Evolutionary conservation across 108 stramenopile genomes (phyloP).

Genomic region (Nannochloropsis granulata): DNA sequence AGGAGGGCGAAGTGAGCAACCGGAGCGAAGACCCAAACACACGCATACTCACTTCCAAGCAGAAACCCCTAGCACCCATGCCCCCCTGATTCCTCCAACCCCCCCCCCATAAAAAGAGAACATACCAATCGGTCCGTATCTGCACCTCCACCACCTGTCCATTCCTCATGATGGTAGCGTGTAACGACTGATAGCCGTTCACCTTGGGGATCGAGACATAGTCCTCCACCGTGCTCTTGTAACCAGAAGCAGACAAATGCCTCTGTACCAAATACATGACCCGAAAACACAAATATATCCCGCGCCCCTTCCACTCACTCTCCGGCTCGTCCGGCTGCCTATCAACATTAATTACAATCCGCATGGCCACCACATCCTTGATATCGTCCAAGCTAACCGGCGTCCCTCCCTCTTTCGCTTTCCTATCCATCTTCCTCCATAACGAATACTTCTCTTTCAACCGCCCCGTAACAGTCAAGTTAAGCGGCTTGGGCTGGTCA

Average conservation of each 20-base stretch:
- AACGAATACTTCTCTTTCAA: constrained; percentile 79
- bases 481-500: constrained; percentile 44
- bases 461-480: constrained; percentile 56
- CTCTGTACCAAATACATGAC: constrained; percentile 75
- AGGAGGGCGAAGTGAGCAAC: not conserved
- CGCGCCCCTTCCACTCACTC: constrained; percentile 8
- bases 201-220: constrained; percentile 84
- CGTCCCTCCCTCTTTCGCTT: constrained; percentile 43
- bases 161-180: constrained; percentile 59
- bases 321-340: constrained; percentile 25
- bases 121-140: constrained; percentile 54
- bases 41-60: too few species aligned
- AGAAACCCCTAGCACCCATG: too few species aligned
- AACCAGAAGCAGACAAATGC: constrained; percentile 46
- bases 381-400: constrained; percentile 52
- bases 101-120: not conserved
- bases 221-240: constrained; percentile 69
- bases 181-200: constrained; percentile 80
- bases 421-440: constrained; percentile 80
- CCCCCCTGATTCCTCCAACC: not conserved
- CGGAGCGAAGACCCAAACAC: not conserved
- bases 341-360: constrained; percentile 65
- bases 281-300: constrained; percentile 62
- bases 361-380: constrained; percentile 72
- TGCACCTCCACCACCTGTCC: constrained; percentile 86